Conservation (phyloP, 768 basidiomycete species). For the Infundibulicybe gibba region DNA sequence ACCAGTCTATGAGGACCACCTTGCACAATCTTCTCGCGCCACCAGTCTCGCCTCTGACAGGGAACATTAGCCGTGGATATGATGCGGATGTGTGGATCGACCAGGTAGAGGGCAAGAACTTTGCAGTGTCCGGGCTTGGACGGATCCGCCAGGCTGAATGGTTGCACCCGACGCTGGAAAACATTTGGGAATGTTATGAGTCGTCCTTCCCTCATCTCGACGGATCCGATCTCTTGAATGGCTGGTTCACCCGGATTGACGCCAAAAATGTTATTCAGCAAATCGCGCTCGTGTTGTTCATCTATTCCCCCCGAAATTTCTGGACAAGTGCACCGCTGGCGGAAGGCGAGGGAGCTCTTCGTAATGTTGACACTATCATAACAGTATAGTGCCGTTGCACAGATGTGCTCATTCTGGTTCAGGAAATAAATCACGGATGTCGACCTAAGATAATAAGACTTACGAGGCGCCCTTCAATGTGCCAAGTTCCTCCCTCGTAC, state of each 20-base stretch:
- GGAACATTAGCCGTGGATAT: conserved; percentile 10
- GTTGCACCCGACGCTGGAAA: too few species aligned
- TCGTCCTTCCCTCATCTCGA: too few species aligned
- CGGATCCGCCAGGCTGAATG: too few species aligned
- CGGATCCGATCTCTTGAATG: conserved; percentile 7
- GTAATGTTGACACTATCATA: conserved; percentile 12
- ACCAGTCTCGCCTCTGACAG: too few species aligned
- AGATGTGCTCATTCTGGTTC: conserved; percentile 14
- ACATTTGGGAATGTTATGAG: too few species aligned
- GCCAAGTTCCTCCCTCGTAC: too few species aligned
- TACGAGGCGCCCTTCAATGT: conserved; percentile 28
- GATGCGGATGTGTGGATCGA: conserved; percentile 10
- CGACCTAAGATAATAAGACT: background rate
- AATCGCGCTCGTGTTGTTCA: conserved; percentile 6
- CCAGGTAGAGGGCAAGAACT: too few species aligned
- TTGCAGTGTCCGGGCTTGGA: too few species aligned
- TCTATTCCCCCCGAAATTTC: background rate
- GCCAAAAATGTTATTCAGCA: too few species aligned
- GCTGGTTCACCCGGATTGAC: background rate
- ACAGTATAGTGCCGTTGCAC: conserved; percentile 13
- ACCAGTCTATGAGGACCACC: background rate
- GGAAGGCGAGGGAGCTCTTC: too few species aligned
- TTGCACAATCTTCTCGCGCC: background rate
- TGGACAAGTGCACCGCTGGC: background rate
- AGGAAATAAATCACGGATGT: too few species aligned